Evolutionary conservation across 192 early-diverging fungal genomes (phyloP).

Genomic region (Umbelopsis vinacea): DNA sequence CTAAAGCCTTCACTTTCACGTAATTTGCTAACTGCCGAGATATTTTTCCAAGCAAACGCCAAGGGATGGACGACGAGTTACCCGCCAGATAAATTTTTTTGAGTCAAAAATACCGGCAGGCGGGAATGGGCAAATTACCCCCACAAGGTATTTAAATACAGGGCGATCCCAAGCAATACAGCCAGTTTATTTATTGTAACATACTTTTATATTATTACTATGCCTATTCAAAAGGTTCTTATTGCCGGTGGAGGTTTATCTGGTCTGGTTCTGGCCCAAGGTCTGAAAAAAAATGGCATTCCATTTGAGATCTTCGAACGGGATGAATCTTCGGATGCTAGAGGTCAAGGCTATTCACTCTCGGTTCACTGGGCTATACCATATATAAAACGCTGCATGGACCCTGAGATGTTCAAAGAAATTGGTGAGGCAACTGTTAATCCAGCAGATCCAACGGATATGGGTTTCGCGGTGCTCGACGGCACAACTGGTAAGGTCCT

Average conservation of each 20-base stretch:
- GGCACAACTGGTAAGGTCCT: neutral
- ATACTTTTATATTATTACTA: neutral
- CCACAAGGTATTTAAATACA: neutral
- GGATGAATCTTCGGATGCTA: neutral
- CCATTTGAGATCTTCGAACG: slow-evolving; percentile 31
- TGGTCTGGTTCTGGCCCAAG: slow-evolving; percentile 25
- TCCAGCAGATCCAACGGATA: neutral
- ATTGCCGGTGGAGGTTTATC: slow-evolving; percentile 34
- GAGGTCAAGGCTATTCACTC: slow-evolving; percentile 10
- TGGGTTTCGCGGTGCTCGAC: neutral
- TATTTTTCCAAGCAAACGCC: no score
- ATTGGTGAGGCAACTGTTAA: slow-evolving; percentile 1
- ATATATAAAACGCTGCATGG: slow-evolving; percentile 2
- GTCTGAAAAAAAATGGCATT: slow-evolving; percentile 25
- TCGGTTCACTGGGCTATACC: neutral
- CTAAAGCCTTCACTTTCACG: no score
- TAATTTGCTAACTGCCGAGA: no score
- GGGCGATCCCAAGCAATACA: no score
- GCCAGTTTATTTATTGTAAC: neutral
- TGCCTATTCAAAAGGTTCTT: slow-evolving; percentile 27
- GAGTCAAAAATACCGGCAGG: no score
- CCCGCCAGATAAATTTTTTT: no score
- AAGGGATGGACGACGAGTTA: no score
- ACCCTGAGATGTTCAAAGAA: slow-evolving; percentile 11
- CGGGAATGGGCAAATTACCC: neutral